Evolutionary conservation across 805 yeast genomes (phyloP).

Genomic region (Yarrowia keelungensis): DNA sequence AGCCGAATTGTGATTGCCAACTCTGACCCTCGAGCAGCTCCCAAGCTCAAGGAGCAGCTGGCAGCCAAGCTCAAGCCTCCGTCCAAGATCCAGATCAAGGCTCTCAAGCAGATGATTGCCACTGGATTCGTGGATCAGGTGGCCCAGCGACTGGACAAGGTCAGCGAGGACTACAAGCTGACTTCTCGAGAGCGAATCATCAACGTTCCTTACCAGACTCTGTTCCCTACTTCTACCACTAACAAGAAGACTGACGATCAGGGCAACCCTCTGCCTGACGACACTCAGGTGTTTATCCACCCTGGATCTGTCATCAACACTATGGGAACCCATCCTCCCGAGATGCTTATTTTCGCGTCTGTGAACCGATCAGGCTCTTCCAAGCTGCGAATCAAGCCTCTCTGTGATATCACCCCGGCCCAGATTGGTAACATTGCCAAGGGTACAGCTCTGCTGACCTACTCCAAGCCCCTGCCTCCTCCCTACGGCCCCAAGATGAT

Average conservation of each 20-base stretch:
- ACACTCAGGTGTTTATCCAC: constrained; percentile 74
- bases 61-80: constrained; percentile 67
- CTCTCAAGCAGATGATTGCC: constrained; percentile 88
- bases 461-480: constrained; percentile 90
- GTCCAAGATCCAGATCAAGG: constrained; percentile 67
- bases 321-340: constrained; percentile 76
- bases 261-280: constrained; percentile 55
- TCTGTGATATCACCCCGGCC: constrained; percentile 76
- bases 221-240: constrained; percentile 53
- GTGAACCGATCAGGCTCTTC: constrained; percentile 54
- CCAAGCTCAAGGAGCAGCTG: constrained; percentile 61
- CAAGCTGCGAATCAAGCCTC: constrained; percentile 63
- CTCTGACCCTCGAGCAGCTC: constrained; percentile 47
- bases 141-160: constrained; percentile 80
- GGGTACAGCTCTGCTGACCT: constrained; percentile 72
- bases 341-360: constrained; percentile 70
- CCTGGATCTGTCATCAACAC: constrained; percentile 71
- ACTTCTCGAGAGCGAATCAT: constrained; percentile 63
- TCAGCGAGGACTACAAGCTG: constrained; percentile 66
- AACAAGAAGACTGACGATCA: constrained; percentile 48
- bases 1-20: constrained; percentile 73
- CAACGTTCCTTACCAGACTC: constrained; percentile 62
- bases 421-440: constrained; percentile 82
- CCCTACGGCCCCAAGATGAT: constrained; percentile 83
- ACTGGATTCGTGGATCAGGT: constrained; percentile 93